These are phyloP conservation scores for Peronospora destructor DNA, from an alignment of 352 stramenopile genomes.

Conservation along the genomic window DNA sequence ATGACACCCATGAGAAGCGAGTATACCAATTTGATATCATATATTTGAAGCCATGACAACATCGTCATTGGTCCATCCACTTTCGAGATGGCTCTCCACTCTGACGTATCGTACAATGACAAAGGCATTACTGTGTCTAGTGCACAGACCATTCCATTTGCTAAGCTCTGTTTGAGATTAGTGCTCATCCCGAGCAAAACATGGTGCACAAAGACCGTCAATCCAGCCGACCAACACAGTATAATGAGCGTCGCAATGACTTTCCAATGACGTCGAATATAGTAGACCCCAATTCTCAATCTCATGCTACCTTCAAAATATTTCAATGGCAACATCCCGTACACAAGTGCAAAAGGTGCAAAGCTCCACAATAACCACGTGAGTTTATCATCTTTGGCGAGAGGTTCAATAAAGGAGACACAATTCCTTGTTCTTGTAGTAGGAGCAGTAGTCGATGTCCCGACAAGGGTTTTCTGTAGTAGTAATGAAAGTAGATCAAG, in stretches of 20 bases:
- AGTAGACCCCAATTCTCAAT: slow-evolving; percentile 65
- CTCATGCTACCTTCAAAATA: slow-evolving; percentile 63
- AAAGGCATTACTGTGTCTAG: slow-evolving; percentile 30
- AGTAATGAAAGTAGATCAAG: slow-evolving; percentile 18
- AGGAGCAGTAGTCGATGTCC: slow-evolving; percentile 3
- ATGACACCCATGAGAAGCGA: slow-evolving; percentile 60
- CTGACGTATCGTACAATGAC: slow-evolving; percentile 45
- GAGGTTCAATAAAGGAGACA: slow-evolving; percentile 26
- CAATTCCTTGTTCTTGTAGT: slow-evolving; percentile 16
- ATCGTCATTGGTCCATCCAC: slow-evolving; percentile 41
- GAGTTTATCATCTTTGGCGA: slow-evolving; percentile 26
- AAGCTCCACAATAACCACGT: slow-evolving; percentile 53
- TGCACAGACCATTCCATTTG: slow-evolving; percentile 37
- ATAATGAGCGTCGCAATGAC: slow-evolving; percentile 57
- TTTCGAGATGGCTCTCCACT: slow-evolving; percentile 25
- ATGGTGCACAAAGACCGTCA: slow-evolving; percentile 59
- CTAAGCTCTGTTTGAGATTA: slow-evolving; percentile 38
- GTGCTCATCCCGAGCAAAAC: slow-evolving; percentile 39
- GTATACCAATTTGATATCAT: slow-evolving; percentile 54
- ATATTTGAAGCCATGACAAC: slow-evolving; percentile 55
- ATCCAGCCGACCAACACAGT: slow-evolving; percentile 54
- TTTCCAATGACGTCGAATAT: slow-evolving; percentile 71
- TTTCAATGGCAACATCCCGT: slow-evolving; percentile 55
- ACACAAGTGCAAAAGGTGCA: slow-evolving; percentile 52
- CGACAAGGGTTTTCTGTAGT: slow-evolving; percentile 9